These are phyloP conservation scores for Cicer judaicum DNA, from an alignment of 306 rosid species.

Conservation along the genomic window DNA sequence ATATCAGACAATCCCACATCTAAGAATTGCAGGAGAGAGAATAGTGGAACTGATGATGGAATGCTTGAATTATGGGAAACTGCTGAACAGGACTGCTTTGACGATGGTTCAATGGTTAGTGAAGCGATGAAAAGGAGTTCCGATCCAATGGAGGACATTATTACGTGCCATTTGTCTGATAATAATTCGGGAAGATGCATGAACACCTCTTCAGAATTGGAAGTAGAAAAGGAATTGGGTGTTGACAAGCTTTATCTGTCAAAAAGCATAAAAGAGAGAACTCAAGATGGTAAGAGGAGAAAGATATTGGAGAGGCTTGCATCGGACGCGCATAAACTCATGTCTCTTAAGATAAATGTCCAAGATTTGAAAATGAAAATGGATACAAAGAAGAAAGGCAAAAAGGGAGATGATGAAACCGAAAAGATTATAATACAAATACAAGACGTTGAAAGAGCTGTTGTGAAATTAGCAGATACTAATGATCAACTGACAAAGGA, in stretches of 20 bases:
- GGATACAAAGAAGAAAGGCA: conserved; percentile 60
- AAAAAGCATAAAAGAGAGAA: conserved; percentile 51
- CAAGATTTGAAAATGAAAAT: conserved; percentile 70
- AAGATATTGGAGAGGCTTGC: conserved; percentile 77
- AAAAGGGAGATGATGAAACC: conserved; percentile 49
- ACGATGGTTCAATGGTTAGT: conserved; percentile 40
- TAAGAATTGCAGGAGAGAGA: conserved; percentile 61
- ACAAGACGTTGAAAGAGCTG: conserved; percentile 76
- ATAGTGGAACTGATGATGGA: conserved; percentile 69
- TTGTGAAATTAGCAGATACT: conserved; percentile 60
- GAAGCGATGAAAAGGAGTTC: conserved; percentile 49
- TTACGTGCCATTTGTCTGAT: conserved; percentile 46
- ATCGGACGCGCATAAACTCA: conserved; percentile 72
- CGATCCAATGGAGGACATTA: conserved; percentile 52
- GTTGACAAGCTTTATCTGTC: conserved; percentile 76
- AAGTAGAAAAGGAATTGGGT: conserved; percentile 73
- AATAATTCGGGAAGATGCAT: conserved; percentile 44
- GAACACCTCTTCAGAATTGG: conserved; percentile 61
- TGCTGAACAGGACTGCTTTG: conserved; percentile 57
- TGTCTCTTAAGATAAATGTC: conserved; percentile 56
- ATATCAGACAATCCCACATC: conserved; percentile 63
- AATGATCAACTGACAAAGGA: conserved; percentile 69
- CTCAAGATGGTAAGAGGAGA: conserved; percentile 65
- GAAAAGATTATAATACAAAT: conserved; percentile 75
- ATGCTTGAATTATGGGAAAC: conserved; percentile 97